phyloP scores from a whole-genome alignment of 768 basidiomycete species.

The Phaeotremella skinneri region DNA sequence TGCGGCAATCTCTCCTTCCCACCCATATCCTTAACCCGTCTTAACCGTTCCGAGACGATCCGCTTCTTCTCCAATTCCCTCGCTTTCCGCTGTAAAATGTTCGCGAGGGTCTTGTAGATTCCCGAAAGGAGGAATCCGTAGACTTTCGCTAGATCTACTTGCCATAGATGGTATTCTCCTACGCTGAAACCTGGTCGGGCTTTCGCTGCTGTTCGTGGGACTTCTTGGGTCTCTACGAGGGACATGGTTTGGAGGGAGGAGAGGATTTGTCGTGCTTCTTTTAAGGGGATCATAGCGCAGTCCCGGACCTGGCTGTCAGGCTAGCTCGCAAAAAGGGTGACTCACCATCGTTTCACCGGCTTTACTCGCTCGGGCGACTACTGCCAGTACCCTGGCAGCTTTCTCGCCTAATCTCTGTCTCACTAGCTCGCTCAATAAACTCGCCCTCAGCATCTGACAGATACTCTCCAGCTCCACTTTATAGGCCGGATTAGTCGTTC shows the following conservation, averaged over 20 bases:
- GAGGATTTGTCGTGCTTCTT: conserved; percentile 77
- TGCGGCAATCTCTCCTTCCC: conserved; percentile 67
- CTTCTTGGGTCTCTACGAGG: conserved; percentile 85
- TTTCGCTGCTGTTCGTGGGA: conserved; percentile 84
- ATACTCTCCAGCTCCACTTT: conserved; percentile 38
- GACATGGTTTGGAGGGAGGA: conserved; percentile 75
- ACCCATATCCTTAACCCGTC: conserved; percentile 72
- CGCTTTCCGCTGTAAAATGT: conserved; percentile 70
- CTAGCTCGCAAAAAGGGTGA: conserved; percentile 9
- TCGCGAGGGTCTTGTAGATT: conserved; percentile 86
- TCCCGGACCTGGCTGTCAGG: conserved; percentile 70
- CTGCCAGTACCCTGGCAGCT: conserved; percentile 75
- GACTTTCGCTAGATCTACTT: conserved; percentile 79
- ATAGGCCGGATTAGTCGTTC: conserved; percentile 30
- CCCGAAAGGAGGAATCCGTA: conserved; percentile 72
- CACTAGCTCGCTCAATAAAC: conserved; percentile 60
- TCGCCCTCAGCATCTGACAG: conserved; percentile 58
- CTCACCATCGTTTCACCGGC: conserved; percentile 90
- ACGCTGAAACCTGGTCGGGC: conserved; percentile 59
- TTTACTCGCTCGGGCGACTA: conserved; percentile 78
- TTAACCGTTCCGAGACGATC: conserved; percentile 74
- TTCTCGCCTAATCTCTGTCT: conserved; percentile 78
- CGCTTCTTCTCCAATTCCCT: conserved; percentile 71
- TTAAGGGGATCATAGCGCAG: conserved; percentile 84
- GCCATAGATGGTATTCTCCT: conserved; percentile 65